Base-by-base conservation (phyloP, 164 flowering plant species). In the Euptelea pleiosperma region DNA sequence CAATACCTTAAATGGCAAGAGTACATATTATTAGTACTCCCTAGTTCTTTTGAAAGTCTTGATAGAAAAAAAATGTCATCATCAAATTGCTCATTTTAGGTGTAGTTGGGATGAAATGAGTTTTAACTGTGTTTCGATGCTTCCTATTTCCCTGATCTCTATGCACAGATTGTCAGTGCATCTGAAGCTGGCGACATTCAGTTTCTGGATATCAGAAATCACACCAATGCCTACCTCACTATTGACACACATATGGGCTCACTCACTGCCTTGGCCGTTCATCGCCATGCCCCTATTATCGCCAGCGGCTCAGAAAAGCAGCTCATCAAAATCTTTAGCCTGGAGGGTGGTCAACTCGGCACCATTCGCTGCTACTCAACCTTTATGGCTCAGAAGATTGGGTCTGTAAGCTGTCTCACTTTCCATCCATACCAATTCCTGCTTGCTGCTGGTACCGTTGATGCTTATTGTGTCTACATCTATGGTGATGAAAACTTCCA, bases 231-330 rank as follows among this genome's bases (percentile, higher is more conserved):
- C 24, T 90, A 88, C 67, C 81, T 82, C n/a, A 78, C 92, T 5
- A 83, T 88, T 31, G 78, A 85, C 49, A 89, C 97, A 33, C 91
- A 89, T 60, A 70, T 95, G 66, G 96, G 97, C 28, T 89, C 95
- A 5, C 91, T 94, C 5, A 81, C 97, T 37, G 87, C 99, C 16
- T 67, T 94, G 67, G 93, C 96, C 31, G 69, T 94, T 60, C 99
- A 94, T 61, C 82, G 92, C 25, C 97, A 93, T 75, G 96, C 97
- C 52, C 96, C 97, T 4, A 66, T 94, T 22, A 77, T 94, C 51
- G 99, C 99, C 7, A 88, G 96, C 70, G 99, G 99, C 30, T 91
- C 99, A 1, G 96, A 92, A 2, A 86, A 79, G 60, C 92, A 93
- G 63, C 73, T 82, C 8, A 88, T 93, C 25, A 86, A 94, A 71